A percentile compares a stretch with the other conserved stretches of the same genome.
phyloP scores from a whole-genome alignment of 306 rosid species.

The Casuarina glauca region DNA sequence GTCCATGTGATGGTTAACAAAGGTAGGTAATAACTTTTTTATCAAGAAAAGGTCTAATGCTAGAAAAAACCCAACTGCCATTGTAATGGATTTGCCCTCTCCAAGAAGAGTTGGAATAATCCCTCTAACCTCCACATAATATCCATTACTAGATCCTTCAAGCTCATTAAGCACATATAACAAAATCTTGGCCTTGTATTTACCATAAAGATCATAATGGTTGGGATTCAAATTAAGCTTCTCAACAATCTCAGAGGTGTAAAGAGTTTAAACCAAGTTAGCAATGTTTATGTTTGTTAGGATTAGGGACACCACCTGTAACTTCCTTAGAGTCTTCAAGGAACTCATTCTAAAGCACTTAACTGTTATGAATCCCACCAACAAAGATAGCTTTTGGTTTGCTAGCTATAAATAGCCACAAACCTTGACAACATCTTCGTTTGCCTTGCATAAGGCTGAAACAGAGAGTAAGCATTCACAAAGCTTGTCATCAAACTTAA shows the following conservation, averaged over 20 bases:
- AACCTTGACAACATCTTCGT: too few relatives aligned
- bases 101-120: slow-evolving; percentile 97
- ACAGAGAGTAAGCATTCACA: too few relatives aligned
- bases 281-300: slow-evolving; percentile 92
- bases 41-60: slow-evolving; percentile 92
- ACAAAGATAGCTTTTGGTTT: too few relatives aligned
- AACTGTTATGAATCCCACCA: background rate
- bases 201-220: slow-evolving; percentile 88
- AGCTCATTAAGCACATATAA: slow-evolving; percentile 73
- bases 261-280: slow-evolving; percentile 77
- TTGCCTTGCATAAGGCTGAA: slow-evolving; percentile 39
- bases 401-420: too few relatives aligned
- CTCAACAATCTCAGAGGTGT: slow-evolving; percentile 69
- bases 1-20: slow-evolving; percentile 99
- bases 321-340: slow-evolving; percentile 60
- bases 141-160: slow-evolving; percentile 69
- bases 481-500: too few relatives aligned
- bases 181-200: slow-evolving; percentile 91
- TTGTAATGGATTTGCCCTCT: slow-evolving; percentile 95
- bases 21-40: slow-evolving; percentile 93
- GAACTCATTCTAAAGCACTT: slow-evolving; percentile 47
- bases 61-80: slow-evolving; percentile 86
- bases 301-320: slow-evolving; percentile 83
- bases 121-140: slow-evolving; percentile 94
- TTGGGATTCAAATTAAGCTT: slow-evolving; percentile 66